Base-by-base conservation (phyloP, 352 stramenopile genomes). In the Thalassiosira hispida region DNA sequence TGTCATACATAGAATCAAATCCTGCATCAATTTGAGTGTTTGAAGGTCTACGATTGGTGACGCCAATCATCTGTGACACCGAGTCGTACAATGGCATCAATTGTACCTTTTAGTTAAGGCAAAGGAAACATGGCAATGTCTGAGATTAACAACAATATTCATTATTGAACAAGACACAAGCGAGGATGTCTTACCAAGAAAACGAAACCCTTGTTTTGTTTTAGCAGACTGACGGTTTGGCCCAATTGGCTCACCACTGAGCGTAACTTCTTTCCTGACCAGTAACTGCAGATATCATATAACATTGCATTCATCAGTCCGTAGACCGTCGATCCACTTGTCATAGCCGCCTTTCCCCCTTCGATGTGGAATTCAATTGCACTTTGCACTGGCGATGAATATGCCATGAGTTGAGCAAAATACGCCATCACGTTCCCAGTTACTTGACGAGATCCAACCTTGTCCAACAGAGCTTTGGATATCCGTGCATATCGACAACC, bases 401-500 rank as follows among this genome's bases (percentile, higher is more conserved):
- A 53, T 16, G n/a, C 29, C 33, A 42, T 40, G 18, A 69, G 25
- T 55, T 71, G 56, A 61, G 44, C 52, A 11, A 27, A 46, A 31
- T 53, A 46, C 12, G 18, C n/a, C 0, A 79, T 73, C 18, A 73
- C 38, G 33, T 73, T 22, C 0, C 70, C 60, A 16, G 29, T 29
- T n/a, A 49, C 14, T 27, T 69, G 18, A 12, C n/a, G 11, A 46
- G 51, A 78, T 5, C 49, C 8, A 12, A 44, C 29, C 23, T 22
- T 44, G n/a, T 73, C 49, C 25, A 47, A 65, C 25, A 73, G 40
- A 25, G n/a, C 16, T 16, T 31, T 44, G 1, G 44, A 49, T 16
- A 79, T 25, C 42, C 70, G 70, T 51, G 23, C 42, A 56, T 67
- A 79, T 18, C 73, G 62, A 23, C 65, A 57, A 27, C 63, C 53